Evolutionary conservation across 1,139 yeast genomes (phyloP).

Genomic region (Kodamaea plutei): DNA sequence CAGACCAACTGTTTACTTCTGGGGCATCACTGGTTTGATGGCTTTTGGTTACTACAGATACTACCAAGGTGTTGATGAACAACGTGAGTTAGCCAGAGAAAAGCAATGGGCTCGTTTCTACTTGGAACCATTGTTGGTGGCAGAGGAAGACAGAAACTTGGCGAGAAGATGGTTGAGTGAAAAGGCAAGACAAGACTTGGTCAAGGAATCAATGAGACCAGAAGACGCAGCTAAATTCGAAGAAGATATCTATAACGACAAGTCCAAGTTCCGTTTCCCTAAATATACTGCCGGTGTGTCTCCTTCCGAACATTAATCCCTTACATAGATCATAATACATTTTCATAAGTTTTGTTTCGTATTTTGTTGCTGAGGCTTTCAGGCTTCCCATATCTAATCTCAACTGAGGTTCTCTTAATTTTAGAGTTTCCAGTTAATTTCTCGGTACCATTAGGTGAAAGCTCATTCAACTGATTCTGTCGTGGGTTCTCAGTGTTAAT

Average conservation of each 20-base stretch:
- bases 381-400: too few species aligned
- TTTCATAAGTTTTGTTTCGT: too few species aligned
- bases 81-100: conserved; percentile 73
- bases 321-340: too few species aligned
- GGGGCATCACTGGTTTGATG: conserved; percentile 59
- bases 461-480: too few species aligned
- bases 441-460: too few species aligned
- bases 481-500: too few species aligned
- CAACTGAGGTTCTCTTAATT: too few species aligned
- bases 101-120: conserved; percentile 74
- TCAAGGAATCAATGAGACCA: conserved; percentile 41
- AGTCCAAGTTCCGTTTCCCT: conserved; percentile 45
- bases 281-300: conserved; percentile 40
- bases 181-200: conserved; percentile 60
- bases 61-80: conserved; percentile 68
- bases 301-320: conserved; percentile 30
- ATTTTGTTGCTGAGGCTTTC: too few species aligned
- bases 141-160: conserved; percentile 77
- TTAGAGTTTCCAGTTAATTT: too few species aligned
- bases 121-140: conserved; percentile 69
- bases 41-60: conserved; percentile 70
- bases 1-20: conserved; percentile 69
- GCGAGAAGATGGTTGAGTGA: conserved; percentile 72
- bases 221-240: conserved; percentile 41
- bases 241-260: conserved; percentile 42